phyloP scores from a whole-genome alignment of 352 stramenopile genomes.

The Phytophthora aleatoria region DNA sequence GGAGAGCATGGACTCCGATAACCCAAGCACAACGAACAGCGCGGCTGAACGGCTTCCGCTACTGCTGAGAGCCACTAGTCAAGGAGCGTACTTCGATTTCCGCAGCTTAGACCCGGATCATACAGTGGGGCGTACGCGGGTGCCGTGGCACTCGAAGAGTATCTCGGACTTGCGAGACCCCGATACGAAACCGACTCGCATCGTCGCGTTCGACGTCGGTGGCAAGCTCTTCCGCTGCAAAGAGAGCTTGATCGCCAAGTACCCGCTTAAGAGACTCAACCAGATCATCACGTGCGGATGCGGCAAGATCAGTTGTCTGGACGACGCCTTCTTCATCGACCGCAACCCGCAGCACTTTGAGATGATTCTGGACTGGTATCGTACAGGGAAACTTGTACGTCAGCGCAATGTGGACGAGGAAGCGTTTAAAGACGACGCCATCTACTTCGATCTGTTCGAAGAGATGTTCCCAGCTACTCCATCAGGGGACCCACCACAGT shows the following conservation, averaged over 20 bases:
- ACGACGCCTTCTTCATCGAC: conserved; percentile 71
- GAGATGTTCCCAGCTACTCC: conserved; percentile 49
- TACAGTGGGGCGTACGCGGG: conserved; percentile 25
- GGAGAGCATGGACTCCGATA: conserved; percentile 1
- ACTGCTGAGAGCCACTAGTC: conserved; percentile 18
- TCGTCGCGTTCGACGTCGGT: conserved; percentile 67
- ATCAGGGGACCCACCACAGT: conserved; percentile 15
- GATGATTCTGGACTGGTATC: conserved; percentile 80
- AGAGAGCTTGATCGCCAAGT: conserved; percentile 62
- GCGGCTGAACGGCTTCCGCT: conserved; percentile 9
- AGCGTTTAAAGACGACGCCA: conserved; percentile 57
- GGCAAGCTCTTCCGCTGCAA: conserved; percentile 73
- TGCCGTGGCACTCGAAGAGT: conserved; percentile 41
- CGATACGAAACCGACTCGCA: conserved; percentile 11
- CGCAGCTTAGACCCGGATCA: conserved; percentile 29
- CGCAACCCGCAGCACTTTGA: conserved; percentile 76
- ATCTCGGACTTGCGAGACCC: conserved; percentile 22
- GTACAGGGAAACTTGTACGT: conserved; percentile 49
- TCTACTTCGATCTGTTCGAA: conserved; percentile 72
- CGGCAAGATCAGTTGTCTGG: conserved; percentile 43
- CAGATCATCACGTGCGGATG: conserved; percentile 67
- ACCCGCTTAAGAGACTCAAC: conserved; percentile 61
- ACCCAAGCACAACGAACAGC: conserved; percentile 1
- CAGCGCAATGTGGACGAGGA: conserved; percentile 51
- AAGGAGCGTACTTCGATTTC: conserved; percentile 23